Percentiles rank a stretch among this genome's conserved stretches.
Conservation (phyloP, 495 filamentous ascomycete genomes). For the Daldinia bambusicola region DNA sequence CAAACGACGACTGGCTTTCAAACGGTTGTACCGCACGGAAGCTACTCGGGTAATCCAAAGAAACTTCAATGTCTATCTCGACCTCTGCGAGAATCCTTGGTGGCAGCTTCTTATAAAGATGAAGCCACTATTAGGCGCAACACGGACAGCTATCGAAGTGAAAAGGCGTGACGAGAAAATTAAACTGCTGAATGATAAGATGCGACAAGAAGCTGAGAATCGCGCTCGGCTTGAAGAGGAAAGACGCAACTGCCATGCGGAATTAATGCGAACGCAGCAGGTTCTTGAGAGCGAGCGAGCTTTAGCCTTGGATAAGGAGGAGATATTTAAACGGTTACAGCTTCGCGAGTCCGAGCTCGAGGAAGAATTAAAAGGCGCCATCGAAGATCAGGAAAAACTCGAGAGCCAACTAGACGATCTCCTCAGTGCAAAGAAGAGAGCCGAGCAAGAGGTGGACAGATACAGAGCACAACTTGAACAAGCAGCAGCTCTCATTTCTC, state of each 20-base stretch:
- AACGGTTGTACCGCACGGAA: slow-evolving; percentile 91
- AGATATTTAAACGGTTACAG: slow-evolving; percentile 96
- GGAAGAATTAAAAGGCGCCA: slow-evolving; percentile 91
- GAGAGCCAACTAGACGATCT: slow-evolving; percentile 93
- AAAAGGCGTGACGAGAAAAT: slow-evolving; percentile 96
- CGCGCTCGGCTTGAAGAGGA: slow-evolving; percentile 91
- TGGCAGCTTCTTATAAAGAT: slow-evolving; percentile 96
- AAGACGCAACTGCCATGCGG: slow-evolving; percentile 82
- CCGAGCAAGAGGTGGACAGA: slow-evolving; percentile 83
- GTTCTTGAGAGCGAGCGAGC: slow-evolving; percentile 95
- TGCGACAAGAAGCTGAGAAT: slow-evolving; percentile 78
- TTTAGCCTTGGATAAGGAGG: slow-evolving; percentile 95
- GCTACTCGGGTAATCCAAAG: slow-evolving; percentile 94
- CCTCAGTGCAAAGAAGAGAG: slow-evolving; percentile 87
- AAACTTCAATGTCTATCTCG: slow-evolving; percentile 88
- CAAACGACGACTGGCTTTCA: slow-evolving; percentile 86
- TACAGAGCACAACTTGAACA: slow-evolving; percentile 88
- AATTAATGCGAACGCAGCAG: slow-evolving; percentile 89
- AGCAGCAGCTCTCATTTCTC: slow-evolving; percentile 84
- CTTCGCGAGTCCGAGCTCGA: slow-evolving; percentile 85
- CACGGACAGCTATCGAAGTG: slow-evolving; percentile 87
- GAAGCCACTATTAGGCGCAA: slow-evolving; percentile 93
- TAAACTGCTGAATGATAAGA: slow-evolving; percentile 80
- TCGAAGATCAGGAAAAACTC: slow-evolving; percentile 92
- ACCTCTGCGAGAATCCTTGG: slow-evolving; percentile 93